Evolutionary conservation across 2,329 filamentous ascomycete genomes (phyloP), one percentile per base, ranked within the genome.

Genomic region (Microsporum ferrugineum): DNA sequence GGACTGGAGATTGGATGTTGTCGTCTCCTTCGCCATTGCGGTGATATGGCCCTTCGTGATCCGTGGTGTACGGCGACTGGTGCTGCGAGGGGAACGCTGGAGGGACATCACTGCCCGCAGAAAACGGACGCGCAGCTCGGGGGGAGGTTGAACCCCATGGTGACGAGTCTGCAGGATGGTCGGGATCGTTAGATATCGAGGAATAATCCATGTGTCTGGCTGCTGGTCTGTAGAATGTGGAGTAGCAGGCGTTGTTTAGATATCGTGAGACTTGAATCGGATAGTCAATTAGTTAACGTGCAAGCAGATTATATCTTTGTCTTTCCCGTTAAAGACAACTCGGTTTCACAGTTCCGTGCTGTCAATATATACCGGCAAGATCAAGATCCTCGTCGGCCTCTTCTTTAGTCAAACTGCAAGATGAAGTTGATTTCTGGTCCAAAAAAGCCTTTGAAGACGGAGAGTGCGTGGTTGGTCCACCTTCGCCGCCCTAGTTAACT

Each of bases 151-250:
- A 53, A 70, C 76, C 79, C 86, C 86, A 88, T 60, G 86, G 86
- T 39, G 84, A 86, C 61, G 77, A 67, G 59, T 79, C 84, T 39
- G 77, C 77, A 51, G 82, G 80, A 68, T 83, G 78, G 60, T 84
- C 82, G 36, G 80, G 77, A 67, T 86, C 83, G 66, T 81, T 75
- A 60, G 79, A 76, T 58, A 83, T 75, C 38, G 78, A 71, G 61
- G 84, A 84, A 72, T 88, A 88, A 71, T 88, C 86, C 86, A 88
- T 88, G 57, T 49, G 63, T 2, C 14, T 12, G 6, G 49, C 12
- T 33, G 49, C 49, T 53, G 31, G 8, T 14, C 23, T 47, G 43
- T 47, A 14, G 12, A 27, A 12, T 10, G 45, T 34, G 49, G 49
- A 53, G 49, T 53, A 23, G 49, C 14, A 27, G 49, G 49, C 49